Evolutionary conservation across 805 yeast genomes (phyloP).

Genomic region (Wickerhamiella cacticola): DNA sequence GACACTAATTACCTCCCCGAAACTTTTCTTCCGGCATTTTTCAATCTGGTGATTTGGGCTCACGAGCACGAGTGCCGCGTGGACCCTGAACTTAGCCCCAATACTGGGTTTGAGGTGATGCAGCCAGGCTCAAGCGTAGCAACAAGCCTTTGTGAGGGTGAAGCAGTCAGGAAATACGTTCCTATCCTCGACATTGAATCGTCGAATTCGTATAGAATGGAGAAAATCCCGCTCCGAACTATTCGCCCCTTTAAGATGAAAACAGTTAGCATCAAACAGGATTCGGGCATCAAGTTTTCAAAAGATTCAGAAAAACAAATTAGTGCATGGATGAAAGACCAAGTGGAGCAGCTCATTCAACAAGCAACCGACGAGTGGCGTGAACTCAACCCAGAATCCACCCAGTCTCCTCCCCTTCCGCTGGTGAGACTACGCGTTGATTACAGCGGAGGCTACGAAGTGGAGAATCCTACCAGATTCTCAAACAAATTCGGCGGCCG

Average conservation of each 20-base stretch:
- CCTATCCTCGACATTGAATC: conserved; percentile 52
- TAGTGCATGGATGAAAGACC: conserved; percentile 42
- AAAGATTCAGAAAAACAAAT: conserved; percentile 36
- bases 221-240: conserved; percentile 51
- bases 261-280: conserved; percentile 41
- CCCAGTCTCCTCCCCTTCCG: conserved; percentile 56
- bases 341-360: conserved; percentile 56
- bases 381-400: conserved; percentile 24
- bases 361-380: conserved; percentile 44
- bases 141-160: conserved; percentile 79
- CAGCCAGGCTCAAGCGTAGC: conserved; percentile 95
- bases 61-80: conserved; percentile 94
- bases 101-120: conserved; percentile 58
- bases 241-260: conserved; percentile 75
- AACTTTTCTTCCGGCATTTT: conserved; percentile 61
- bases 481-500: conserved; percentile 81
- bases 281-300: conserved; percentile 15
- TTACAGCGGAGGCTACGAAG: conserved; percentile 80
- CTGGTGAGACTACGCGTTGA: conserved; percentile 73
- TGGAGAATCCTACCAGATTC: conserved; percentile 80
- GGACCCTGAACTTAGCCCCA: conserved; percentile 42
- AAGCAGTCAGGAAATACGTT: conserved; percentile 60
- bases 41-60: conserved; percentile 88
- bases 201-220: conserved; percentile 42
- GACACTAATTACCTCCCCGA: conserved; percentile 79